Base-by-base conservation (phyloP, 2,329 filamentous ascomycete genomes). In the Coleophoma crateriformis region DNA sequence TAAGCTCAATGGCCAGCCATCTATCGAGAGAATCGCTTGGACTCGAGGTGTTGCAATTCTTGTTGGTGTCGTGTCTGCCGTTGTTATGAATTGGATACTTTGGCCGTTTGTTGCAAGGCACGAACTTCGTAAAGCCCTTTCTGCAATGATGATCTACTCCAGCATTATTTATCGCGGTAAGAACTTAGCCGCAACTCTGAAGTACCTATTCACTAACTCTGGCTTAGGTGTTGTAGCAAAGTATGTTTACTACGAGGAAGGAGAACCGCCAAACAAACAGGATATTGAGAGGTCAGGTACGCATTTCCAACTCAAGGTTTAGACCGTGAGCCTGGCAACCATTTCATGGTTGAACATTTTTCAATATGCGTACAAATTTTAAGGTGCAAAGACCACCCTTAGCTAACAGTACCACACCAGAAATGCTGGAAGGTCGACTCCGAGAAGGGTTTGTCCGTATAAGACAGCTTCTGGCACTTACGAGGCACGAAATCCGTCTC, bases 101-200 rank as follows among this genome's bases (percentile, higher is more conserved):
- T 83, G 79, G 79, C 79, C 79, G 2, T 83, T 83, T 53, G 71
- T 82, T 5, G 79, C 79, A 11, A 70, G 79, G 12, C 78, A 81
- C 55, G 79, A 82, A 59, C 68, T 83, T 13, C 67, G 79, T 19
- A 76, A 74, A 50, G 77, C 76, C 0, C 61, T 81, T 2, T 77
- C 78, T 1, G 68, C 72, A 2, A 82, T 79, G 76, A 67, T 82
- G 55, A 76, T 81, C 45, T 79, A 80, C 56, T 72, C 75, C 50
- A 78, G 76, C 50, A 73, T 82, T 51, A 70, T 81, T 7, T 83
- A 82, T 58, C 68, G 79, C 6, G 35, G 35, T 34, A 46, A 58
- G 19, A 12, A 34, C 22, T 13, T 17, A 13, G 7, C 7, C 10
- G 14, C 12, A 17, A 38, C 33, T n/a, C 10, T 13, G 34, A 14